These are phyloP conservation scores for Chenopodium quinoa DNA, from an alignment of 148 eudicot genomes.

Conservation along the genomic window DNA sequence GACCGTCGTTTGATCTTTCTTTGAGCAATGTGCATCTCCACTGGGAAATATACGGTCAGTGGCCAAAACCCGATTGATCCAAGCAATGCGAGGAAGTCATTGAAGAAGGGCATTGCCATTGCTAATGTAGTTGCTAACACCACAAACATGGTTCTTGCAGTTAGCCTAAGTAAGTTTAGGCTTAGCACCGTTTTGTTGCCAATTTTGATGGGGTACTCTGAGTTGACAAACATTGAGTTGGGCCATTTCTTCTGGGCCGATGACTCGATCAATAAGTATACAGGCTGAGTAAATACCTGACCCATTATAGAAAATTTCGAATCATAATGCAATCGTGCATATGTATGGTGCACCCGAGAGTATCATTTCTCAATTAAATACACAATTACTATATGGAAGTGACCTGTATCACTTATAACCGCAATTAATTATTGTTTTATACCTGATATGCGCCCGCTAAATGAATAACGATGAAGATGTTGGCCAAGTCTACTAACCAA, in stretches of 20 bases:
- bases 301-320: not conserved
- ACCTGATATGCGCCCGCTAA: not conserved
- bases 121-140: slow-evolving; percentile 30
- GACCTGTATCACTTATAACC: too few relatives aligned
- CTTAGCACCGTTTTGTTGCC: slow-evolving; percentile 20
- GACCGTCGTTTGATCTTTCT: slow-evolving; percentile 28
- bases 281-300: slow-evolving; percentile 44
- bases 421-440: not conserved
- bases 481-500: not conserved
- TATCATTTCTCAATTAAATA: too few relatives aligned
- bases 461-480: not conserved
- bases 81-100: slow-evolving; percentile 37
- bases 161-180: slow-evolving; percentile 35
- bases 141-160: slow-evolving; percentile 31
- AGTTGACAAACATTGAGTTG: slow-evolving; percentile 28
- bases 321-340: too few relatives aligned
- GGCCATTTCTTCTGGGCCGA: slow-evolving; percentile 32
- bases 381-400: too few relatives aligned
- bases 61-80: slow-evolving; percentile 45
- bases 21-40: slow-evolving; percentile 33
- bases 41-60: slow-evolving; percentile 38
- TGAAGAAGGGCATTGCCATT: slow-evolving; percentile 46
- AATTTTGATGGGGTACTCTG: slow-evolving; percentile 28
- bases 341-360: not conserved
- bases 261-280: slow-evolving; percentile 35